Evolutionary conservation across 768 basidiomycete species (phyloP).

Genomic region (Lenzites betulinus): DNA sequence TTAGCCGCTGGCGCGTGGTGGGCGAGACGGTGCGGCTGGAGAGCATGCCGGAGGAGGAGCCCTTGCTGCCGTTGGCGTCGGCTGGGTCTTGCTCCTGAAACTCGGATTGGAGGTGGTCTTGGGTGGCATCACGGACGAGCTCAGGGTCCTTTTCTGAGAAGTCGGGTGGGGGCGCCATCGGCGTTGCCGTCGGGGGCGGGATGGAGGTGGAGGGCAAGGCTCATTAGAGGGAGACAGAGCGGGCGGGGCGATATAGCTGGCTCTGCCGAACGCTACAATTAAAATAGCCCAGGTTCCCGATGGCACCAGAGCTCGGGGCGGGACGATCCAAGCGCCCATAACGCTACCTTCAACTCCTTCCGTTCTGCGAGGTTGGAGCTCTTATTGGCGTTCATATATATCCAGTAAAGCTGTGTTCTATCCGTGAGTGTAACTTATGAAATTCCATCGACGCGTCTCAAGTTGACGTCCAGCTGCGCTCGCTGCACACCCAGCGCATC

Average conservation of each 20-base stretch:
- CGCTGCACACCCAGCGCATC: too few species aligned
- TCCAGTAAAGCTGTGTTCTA: too few species aligned
- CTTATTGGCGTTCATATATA: too few species aligned
- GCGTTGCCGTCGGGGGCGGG: neutral
- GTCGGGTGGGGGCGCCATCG: constrained; percentile 9
- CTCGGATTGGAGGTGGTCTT: neutral
- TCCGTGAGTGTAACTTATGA: too few species aligned
- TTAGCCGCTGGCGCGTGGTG: neutral
- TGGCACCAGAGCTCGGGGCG: too few species aligned
- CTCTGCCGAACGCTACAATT: neutral
- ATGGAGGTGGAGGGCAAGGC: constrained; percentile 2
- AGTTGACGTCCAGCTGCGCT: too few species aligned
- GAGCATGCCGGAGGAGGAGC: neutral
- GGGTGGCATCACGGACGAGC: neutral
- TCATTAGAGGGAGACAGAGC: neutral
- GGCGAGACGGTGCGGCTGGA: neutral
- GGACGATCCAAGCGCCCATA: too few species aligned
- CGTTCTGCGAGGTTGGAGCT: too few species aligned
- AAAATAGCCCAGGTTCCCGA: neutral
- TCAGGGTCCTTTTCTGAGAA: constrained; percentile 4
- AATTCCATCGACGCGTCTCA: too few species aligned
- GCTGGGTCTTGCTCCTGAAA: neutral
- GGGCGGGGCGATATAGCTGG: neutral
- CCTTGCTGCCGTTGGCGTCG: neutral
- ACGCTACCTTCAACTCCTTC: too few species aligned